These are phyloP conservation scores for Ceratobasidium sp. DNA, from an alignment of 1,284 basidiomycete species.

Conservation along the genomic window DNA sequence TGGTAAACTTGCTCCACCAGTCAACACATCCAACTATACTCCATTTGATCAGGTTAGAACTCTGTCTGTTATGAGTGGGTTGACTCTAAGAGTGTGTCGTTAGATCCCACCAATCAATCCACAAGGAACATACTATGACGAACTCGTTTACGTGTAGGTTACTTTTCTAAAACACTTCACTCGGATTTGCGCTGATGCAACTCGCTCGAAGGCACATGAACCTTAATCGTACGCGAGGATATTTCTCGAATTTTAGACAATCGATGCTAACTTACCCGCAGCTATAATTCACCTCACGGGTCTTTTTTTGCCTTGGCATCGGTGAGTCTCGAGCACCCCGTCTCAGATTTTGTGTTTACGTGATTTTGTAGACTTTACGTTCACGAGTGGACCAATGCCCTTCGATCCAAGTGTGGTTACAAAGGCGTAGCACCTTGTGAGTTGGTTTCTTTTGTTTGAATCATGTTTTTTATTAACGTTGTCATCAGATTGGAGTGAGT, in stretches of 20 bases:
- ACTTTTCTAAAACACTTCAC: background rate
- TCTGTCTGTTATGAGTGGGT: too few species aligned
- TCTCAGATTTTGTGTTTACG: background rate
- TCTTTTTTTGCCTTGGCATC: constrained; percentile 17
- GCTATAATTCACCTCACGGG: constrained; percentile 15
- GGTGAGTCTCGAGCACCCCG: background rate
- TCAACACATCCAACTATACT: background rate
- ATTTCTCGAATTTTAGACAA: too few species aligned
- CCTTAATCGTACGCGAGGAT: background rate
- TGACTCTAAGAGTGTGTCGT: background rate
- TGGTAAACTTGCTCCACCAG: constrained; percentile 13
- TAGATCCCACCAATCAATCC: constrained; percentile 1
- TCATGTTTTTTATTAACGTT: background rate
- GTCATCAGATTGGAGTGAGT: constrained; percentile 12
- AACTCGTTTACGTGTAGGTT: constrained; percentile 8
- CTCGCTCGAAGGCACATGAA: constrained; percentile 11
- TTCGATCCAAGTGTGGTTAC: constrained; percentile 9
- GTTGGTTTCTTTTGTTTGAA: background rate
- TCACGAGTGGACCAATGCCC: constrained; percentile 31
- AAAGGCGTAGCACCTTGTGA: constrained; percentile 10
- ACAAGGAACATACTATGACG: background rate
- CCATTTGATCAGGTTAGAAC: constrained; percentile 6
- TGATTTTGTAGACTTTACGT: constrained; percentile 21
- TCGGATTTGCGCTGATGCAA: background rate
- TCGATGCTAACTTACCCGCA: background rate